These are phyloP conservation scores for Moringa oleifera DNA, from an alignment of 345 rosid genomes.

Conservation along the genomic window DNA sequence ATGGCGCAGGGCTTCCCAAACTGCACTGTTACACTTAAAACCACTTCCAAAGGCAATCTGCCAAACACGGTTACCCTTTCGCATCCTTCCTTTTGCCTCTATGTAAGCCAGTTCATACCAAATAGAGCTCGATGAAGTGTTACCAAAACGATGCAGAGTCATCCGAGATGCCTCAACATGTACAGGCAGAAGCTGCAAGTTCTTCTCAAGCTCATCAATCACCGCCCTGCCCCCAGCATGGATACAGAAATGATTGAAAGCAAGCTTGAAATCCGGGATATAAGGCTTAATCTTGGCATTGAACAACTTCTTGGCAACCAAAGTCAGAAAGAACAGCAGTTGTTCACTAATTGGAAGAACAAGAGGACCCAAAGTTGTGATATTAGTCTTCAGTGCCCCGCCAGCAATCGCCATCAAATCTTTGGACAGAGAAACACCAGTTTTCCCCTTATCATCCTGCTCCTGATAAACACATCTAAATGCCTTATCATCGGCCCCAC, in stretches of 20 bases:
- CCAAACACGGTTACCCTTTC: slow-evolving; percentile 79
- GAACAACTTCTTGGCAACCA: slow-evolving; percentile 58
- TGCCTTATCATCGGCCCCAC: slow-evolving; percentile 85
- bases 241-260: slow-evolving; percentile 85
- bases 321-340: slow-evolving; percentile 65
- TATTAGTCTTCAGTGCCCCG: slow-evolving; percentile 62
- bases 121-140: slow-evolving; percentile 88
- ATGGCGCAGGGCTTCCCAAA: slow-evolving; percentile 57
- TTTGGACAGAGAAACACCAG: slow-evolving; percentile 81
- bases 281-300: slow-evolving; percentile 69
- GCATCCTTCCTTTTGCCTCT: slow-evolving; percentile 77
- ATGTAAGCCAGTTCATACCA: slow-evolving; percentile 90
- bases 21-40: slow-evolving; percentile 91
- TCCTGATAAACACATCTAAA: slow-evolving; percentile 85
- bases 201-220: slow-evolving; percentile 95
- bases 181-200: slow-evolving; percentile 59
- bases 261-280: slow-evolving; percentile 92
- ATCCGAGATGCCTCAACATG: slow-evolving; percentile 85
- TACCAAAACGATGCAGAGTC: slow-evolving; percentile 85
- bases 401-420: slow-evolving; percentile 94
- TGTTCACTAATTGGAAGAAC: slow-evolving; percentile 92
- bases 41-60: slow-evolving; percentile 93
- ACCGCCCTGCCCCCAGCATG: slow-evolving; percentile 91
- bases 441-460: slow-evolving; percentile 71
- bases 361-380: slow-evolving; percentile 84